Evolutionary conservation across 208 protist genomes (phyloP).

Genomic region (Naegleria lovaniensis): DNA sequence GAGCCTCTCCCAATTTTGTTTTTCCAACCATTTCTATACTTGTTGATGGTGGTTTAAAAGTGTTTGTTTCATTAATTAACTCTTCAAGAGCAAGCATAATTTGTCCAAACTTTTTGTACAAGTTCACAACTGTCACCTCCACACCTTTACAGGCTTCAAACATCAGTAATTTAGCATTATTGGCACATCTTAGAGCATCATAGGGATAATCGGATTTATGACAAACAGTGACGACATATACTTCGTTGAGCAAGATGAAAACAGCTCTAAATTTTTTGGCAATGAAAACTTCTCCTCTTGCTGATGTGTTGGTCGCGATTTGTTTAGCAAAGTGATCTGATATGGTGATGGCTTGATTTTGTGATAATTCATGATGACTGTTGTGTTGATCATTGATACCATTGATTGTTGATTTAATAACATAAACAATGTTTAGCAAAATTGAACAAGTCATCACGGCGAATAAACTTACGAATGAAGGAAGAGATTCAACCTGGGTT

Average conservation of each 20-base stretch:
- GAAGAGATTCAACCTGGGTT: not conserved
- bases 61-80: slow-evolving; percentile 15
- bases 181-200: slow-evolving; percentile 5
- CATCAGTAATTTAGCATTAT: slow-evolving; percentile 8
- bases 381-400: not conserved
- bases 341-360: slow-evolving; percentile 1
- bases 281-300: not conserved
- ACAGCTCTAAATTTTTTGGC: not conserved
- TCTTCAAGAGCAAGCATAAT: slow-evolving; percentile 16
- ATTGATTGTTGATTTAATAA: no score
- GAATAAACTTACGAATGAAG: not conserved
- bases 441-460: no score
- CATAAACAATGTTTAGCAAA: no score
- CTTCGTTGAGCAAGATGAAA: slow-evolving; percentile 18
- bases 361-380: not conserved
- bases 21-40: slow-evolving; percentile 3
- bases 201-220: not conserved
- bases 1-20: not conserved
- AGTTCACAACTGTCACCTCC: not conserved
- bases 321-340: slow-evolving; percentile 8
- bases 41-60: slow-evolving; percentile 3
- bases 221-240: slow-evolving; percentile 22
- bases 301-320: not conserved
- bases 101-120: slow-evolving; percentile 25
- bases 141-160: slow-evolving; percentile 25